phyloP scores from a whole-genome alignment of 2,329 filamentous ascomycete species.

The Aureobasidium sp. region DNA sequence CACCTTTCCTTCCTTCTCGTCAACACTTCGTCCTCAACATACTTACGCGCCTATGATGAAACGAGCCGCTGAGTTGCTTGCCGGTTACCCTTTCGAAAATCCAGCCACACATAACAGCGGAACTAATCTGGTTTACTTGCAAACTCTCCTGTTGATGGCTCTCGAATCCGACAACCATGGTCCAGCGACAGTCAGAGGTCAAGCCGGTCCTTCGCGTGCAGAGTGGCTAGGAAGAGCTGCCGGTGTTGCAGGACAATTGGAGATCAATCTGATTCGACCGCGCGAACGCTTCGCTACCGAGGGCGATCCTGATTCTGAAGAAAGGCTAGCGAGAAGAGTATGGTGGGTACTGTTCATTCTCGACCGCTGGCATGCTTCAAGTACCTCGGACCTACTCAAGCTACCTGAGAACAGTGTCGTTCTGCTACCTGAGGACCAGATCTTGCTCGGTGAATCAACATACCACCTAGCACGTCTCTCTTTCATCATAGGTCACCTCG shows the following conservation, averaged over 20 bases:
- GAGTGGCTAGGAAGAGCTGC: constrained; percentile 59
- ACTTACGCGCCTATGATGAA: constrained; percentile 32
- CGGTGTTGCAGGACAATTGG: constrained; percentile 58
- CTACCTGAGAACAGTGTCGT: constrained; percentile 58
- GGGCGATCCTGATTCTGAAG: constrained; percentile 53
- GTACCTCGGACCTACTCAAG: constrained; percentile 54
- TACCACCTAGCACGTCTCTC: constrained; percentile 61
- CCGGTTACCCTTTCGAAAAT: constrained; percentile 40
- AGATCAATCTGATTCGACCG: constrained; percentile 47
- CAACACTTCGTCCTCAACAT: constrained; percentile 30
- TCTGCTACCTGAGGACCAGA: constrained; percentile 52
- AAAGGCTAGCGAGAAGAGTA: constrained; percentile 55
- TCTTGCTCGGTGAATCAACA: constrained; percentile 54
- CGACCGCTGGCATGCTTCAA: constrained; percentile 67
- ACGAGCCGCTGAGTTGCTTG: constrained; percentile 38
- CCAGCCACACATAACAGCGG: constrained; percentile 34
- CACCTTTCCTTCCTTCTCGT: constrained; percentile 39
- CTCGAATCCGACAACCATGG: constrained; percentile 58
- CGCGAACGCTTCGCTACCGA: constrained; percentile 37
- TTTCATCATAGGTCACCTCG: constrained; percentile 51
- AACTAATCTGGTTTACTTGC: constrained; percentile 52
- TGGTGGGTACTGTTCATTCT: constrained; percentile 69
- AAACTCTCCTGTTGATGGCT: constrained; percentile 59
- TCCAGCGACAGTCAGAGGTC: constrained; percentile 39
- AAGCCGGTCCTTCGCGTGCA: constrained; percentile 42